A percentile compares a stretch with the other conserved stretches of the same genome.
Conservation (phyloP, 2,329 filamentous ascomycete species). For the Diaporthe capsici region DNA sequence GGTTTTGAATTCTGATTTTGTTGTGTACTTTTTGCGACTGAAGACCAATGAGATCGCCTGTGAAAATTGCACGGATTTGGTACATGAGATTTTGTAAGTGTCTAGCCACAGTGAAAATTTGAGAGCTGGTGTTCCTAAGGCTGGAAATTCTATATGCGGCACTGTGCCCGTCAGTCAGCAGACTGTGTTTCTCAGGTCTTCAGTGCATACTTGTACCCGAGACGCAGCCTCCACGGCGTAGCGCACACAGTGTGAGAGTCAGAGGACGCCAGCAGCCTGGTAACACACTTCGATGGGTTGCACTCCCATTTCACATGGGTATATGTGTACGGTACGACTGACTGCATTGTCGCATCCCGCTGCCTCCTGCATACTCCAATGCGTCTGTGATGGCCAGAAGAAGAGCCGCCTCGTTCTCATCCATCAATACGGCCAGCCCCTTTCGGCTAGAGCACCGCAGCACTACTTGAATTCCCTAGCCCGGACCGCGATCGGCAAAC, state of each 20-base stretch:
- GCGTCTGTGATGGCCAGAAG: not conserved
- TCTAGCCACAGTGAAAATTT: conserved; percentile 30
- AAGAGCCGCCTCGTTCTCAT: not conserved
- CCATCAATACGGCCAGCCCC: not conserved
- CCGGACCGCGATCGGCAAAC: conserved; percentile 37
- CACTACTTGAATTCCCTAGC: not conserved
- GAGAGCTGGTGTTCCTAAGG: conserved; percentile 1
- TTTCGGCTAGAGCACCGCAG: not conserved
- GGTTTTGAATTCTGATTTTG: not conserved
- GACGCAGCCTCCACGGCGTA: not conserved
- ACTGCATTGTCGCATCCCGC: not conserved
- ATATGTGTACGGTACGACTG: not conserved
- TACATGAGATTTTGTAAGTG: conserved; percentile 16
- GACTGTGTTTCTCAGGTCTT: not conserved
- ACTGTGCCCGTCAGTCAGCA: not conserved
- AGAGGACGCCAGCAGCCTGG: not conserved
- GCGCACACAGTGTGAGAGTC: not conserved
- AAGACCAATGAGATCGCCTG: not conserved
- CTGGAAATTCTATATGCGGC: not conserved
- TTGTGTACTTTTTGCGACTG: not conserved
- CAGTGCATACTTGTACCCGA: not conserved
- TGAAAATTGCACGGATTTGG: not conserved
- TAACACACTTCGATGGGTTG: not conserved
- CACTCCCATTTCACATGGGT: not conserved
- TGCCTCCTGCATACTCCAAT: not conserved